Evolutionary conservation across 805 yeast genomes (phyloP).

Genomic region (Tetrapisispora fleetii): DNA sequence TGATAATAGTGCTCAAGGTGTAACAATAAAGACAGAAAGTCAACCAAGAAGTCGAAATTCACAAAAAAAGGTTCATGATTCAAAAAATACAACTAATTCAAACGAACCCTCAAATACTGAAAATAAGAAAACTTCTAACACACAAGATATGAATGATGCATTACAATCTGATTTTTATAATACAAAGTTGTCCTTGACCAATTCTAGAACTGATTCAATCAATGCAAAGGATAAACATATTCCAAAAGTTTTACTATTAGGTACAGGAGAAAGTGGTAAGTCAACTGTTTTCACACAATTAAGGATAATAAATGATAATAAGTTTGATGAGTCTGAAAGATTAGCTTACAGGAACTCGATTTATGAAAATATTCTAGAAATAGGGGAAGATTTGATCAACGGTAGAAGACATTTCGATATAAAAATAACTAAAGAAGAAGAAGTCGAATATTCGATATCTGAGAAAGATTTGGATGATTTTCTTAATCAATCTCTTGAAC

Average conservation of each 20-base stretch:
- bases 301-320: conserved; percentile 29
- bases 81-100: background rate
- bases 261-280: conserved; percentile 58
- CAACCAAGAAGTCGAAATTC: background rate
- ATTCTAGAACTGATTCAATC: background rate
- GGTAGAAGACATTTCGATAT: conserved; percentile 45
- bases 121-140: background rate
- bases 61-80: background rate
- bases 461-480: conserved; percentile 10
- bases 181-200: background rate
- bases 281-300: conserved; percentile 33
- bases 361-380: conserved; percentile 65
- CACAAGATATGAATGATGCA: background rate
- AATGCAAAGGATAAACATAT: background rate
- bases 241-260: conserved; percentile 59
- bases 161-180: background rate
- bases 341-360: conserved; percentile 66
- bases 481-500: conserved; percentile 1
- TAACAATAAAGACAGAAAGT: background rate
- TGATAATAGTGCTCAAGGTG: background rate
- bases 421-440: background rate
- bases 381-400: conserved; percentile 58
- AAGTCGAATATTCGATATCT: conserved; percentile 1
- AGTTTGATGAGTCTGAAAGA: conserved; percentile 43
- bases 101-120: background rate